Percentiles rank a stretch among this genome's conserved stretches.
Evolutionary conservation across 805 yeast species (phyloP).

Genomic region (Pichia gijzeniarum): DNA sequence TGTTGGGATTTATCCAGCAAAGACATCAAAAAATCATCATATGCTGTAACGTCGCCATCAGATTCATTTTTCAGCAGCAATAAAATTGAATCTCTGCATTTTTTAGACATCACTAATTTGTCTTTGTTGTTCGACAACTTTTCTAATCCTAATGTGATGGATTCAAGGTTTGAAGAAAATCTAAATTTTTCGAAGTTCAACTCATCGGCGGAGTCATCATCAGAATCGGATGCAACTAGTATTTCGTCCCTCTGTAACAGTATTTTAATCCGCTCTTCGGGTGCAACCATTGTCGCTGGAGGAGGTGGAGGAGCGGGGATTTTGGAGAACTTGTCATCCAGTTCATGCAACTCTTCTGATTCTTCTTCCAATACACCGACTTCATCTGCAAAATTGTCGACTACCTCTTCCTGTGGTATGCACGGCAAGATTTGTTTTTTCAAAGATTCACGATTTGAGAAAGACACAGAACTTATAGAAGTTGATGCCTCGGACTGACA

Average conservation of each 20-base stretch:
- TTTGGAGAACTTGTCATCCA: constrained; percentile 1
- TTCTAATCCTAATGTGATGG: not conserved
- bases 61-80: not conserved
- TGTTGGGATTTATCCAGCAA: not conserved
- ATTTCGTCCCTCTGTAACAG: constrained; percentile 2
- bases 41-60: not conserved
- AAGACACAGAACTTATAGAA: not conserved
- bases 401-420: constrained; percentile 7
- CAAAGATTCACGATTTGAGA: not conserved
- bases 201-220: constrained; percentile 11
- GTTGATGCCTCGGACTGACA: constrained; percentile 1
- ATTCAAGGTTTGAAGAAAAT: constrained; percentile 11
- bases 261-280: not conserved
- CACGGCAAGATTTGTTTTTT: constrained; percentile 5
- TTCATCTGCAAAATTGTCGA: not conserved
- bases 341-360: no score
- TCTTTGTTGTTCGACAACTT: not conserved
- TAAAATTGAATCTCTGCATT: constrained; percentile 6
- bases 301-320: constrained; percentile 11
- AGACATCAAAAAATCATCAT: not conserved
- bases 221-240: constrained; percentile 9
- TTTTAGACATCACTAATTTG: not conserved
- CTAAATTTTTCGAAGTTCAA: constrained; percentile 16
- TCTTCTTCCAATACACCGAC: no score
- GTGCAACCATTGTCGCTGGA: not conserved